A percentile compares a stretch with the other conserved stretches of the same genome.
phyloP scores from a whole-genome alignment of 108 stramenopile genomes.

The Pseudonitzschia multiseries region DNA sequence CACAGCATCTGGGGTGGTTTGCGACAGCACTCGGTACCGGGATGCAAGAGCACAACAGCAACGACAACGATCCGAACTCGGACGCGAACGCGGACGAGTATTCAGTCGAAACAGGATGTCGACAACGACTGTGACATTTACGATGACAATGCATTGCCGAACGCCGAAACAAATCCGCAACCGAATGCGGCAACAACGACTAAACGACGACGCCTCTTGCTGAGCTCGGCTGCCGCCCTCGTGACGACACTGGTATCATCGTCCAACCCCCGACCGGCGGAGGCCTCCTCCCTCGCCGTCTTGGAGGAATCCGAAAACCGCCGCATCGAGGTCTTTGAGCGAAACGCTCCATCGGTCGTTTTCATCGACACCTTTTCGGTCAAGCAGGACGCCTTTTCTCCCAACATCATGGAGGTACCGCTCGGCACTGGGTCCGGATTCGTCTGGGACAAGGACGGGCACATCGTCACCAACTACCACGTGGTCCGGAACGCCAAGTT shows the following conservation, averaged over 20 bases:
- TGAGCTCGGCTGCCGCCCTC: constrained; percentile 23
- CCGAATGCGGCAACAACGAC: background rate
- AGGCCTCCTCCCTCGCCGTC: constrained; percentile 15
- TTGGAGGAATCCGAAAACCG: constrained; percentile 45
- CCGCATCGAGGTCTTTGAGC: constrained; percentile 75
- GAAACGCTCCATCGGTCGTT: constrained; percentile 68
- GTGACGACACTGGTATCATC: background rate
- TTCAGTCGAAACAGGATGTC: background rate
- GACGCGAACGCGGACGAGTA: background rate
- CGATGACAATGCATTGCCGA: background rate
- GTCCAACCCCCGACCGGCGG: background rate
- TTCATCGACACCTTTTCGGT: constrained; percentile 81
- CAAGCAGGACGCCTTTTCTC: constrained; percentile 64
- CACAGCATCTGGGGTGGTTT: background rate
- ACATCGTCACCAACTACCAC: constrained; percentile 76
- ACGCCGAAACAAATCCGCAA: background rate
- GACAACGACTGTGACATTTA: background rate
- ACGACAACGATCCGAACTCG: background rate
- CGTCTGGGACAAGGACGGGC: constrained; percentile 86
- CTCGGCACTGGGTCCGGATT: constrained; percentile 87
- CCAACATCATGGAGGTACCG: constrained; percentile 83
- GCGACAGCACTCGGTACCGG: background rate
- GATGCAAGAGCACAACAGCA: background rate
- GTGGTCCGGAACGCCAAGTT: constrained; percentile 82
- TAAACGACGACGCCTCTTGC: constrained; percentile 15